Percentiles rank a stretch among this genome's conserved stretches.
Conservation (phyloP, 352 stramenopile species). For the Blastocystis hominis region DNA sequence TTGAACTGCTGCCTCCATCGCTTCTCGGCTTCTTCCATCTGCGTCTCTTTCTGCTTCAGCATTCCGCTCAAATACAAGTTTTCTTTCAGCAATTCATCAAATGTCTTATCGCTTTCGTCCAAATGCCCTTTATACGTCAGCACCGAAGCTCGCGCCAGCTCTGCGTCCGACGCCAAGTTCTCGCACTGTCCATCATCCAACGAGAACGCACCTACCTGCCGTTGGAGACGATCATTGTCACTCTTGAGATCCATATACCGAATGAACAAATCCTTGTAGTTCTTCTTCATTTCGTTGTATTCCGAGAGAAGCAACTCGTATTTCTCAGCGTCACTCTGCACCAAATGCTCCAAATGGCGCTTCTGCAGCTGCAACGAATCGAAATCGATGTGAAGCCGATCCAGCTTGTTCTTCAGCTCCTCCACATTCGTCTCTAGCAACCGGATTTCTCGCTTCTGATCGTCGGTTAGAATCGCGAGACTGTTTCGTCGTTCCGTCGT, state of each 20-base stretch:
- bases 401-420: neutral
- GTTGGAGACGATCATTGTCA: slow-evolving; percentile 23
- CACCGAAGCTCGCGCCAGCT: slow-evolving; percentile 28
- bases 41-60: slow-evolving; percentile 50
- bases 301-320: slow-evolving; percentile 1
- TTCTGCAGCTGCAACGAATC: slow-evolving; percentile 8
- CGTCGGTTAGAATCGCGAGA: slow-evolving; percentile 5
- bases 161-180: slow-evolving; percentile 12
- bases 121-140: slow-evolving; percentile 10
- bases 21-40: slow-evolving; percentile 10
- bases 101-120: neutral
- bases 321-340: neutral
- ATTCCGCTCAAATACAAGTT: slow-evolving; percentile 30
- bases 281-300: neutral
- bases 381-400: neutral
- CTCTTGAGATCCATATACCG: slow-evolving; percentile 24
- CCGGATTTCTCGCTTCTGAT: neutral
- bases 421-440: neutral
- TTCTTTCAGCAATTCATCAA: slow-evolving; percentile 43
- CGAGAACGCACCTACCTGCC: neutral
- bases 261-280: neutral
- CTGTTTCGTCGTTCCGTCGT: neutral
- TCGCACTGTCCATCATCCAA: neutral
- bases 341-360: neutral
- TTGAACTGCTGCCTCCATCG: slow-evolving; percentile 19